phyloP scores from a whole-genome alignment of 2,329 filamentous ascomycete species.

The Aspergillus sp. region DNA sequence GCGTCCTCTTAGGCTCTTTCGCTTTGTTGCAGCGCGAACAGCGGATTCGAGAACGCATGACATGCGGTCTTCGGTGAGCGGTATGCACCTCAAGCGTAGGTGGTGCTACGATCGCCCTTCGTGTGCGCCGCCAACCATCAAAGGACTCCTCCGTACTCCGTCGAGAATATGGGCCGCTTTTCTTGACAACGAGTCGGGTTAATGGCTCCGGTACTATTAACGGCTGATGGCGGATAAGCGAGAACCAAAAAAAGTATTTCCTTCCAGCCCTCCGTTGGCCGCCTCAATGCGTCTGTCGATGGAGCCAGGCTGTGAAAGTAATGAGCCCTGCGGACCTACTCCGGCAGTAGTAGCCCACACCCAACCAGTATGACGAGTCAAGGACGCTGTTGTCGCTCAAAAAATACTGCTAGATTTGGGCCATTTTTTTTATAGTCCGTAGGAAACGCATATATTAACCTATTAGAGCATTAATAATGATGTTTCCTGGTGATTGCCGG shows the following conservation, averaged over 20 bases:
- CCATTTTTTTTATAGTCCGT: background rate
- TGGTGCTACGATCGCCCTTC: constrained; percentile 1
- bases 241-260: background rate
- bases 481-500: constrained; percentile 5
- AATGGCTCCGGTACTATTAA: background rate
- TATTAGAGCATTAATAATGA: background rate
- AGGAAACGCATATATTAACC: background rate
- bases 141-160: background rate
- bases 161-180: background rate
- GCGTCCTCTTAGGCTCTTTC: background rate
- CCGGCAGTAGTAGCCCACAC: background rate
- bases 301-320: background rate
- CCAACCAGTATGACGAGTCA: background rate
- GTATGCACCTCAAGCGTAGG: constrained; percentile 6
- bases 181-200: background rate
- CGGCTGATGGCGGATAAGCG: constrained; percentile 1
- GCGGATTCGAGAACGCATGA: constrained; percentile 15
- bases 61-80: constrained; percentile 13
- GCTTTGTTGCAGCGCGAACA: background rate
- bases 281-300: constrained; percentile 5
- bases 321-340: constrained; percentile 13
- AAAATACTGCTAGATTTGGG: background rate
- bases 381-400: background rate
- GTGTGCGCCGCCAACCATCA: background rate
- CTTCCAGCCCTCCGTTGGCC: background rate